Base-by-base conservation (phyloP, 352 stramenopile genomes). In the Pilasporangium apinafurcum region DNA sequence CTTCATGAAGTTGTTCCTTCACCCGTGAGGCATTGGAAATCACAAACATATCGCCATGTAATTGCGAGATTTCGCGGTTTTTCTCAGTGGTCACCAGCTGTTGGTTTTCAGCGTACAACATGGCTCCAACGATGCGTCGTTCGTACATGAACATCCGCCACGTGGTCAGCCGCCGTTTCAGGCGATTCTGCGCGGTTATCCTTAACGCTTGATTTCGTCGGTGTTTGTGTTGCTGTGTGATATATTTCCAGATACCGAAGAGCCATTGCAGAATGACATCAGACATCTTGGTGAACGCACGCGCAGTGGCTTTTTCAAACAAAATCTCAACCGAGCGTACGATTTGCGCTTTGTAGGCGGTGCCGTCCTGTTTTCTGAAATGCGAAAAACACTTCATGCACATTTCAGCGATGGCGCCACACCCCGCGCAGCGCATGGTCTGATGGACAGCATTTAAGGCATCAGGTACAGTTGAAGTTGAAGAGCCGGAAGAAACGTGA, bases 21-120 rank as follows among this genome's bases (percentile, higher is more conserved):
- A 88, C 57, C 6, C 46, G 48, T 3, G 61, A 44, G 13, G 56
- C 46, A 2, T 65, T 56, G 26, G 62, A 43, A 4, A 62, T 40
- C 13, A 68, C 70, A 21, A 82, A 80, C 13, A 81, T 48, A n/a
- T 86, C 70, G 22, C 75, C 78, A 25, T 88, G 72, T 9, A 90
- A 52, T 33, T 67, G 48, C 0, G 65, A 49, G 25, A 87, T 75
- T 47, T 88, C 72, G 17, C 35, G 26, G 13, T 21, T 44, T 44
- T 73, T 73, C 0, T 65, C 63, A 5, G 43, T 54, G 6, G 62
- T 80, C 18, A 60, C 51, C 5, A 52, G 63, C 39, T 86, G 72
- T 46, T 90, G 61, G 8, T 65, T 50, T 25, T 85, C 56, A 1
- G 78, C 78, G 25, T 83, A 88, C 16, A 88, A 37, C 69, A 88